Base-by-base conservation (phyloP, 495 filamentous ascomycete genomes). In the Talaromyces stipitatus region DNA sequence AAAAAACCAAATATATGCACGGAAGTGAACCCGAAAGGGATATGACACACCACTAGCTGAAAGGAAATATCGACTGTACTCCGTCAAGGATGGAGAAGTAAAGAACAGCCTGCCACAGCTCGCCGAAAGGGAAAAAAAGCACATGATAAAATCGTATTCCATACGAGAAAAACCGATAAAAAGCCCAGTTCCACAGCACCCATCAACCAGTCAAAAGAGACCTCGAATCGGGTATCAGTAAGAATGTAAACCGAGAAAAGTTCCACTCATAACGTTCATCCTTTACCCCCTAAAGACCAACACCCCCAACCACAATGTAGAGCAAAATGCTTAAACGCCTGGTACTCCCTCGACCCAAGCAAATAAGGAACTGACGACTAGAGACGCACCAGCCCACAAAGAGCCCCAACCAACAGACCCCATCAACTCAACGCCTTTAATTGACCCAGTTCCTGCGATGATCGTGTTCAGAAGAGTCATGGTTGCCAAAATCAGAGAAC, bases 351-450 rank as follows among this genome's bases (percentile, higher is more conserved):
- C 79, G 57, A 87, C 69, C 85, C 83, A 81, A 65, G 76, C 70
- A 73, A 87, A 82, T 47, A 70, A 76, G 12, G 76, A 61, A 1
- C 87, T 86, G 3, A 82, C 81, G 32, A 83, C 61, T 56, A 79
- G 59, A 0, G 80, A 78, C 1, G 86, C 85, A 12, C 79, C 56
- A 41, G 80, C 81, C 89, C 89, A 96, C 12, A 91, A 72, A 11
- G 72, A 72, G 2, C 87, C 84, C 77, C 87, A 96, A 0, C 78
- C 84, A 10, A 69, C 72, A 0, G 89, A 86, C 24, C 91, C 91
- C 6, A 72, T 65, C 2, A 82, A 61, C 60, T 89, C 86, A 8
- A 87, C 81, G 16, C 88, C 83, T n/a, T 79, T 72, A 22, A 95
- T 65, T 0, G 79, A 85, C 26, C 81, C 68, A 22, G 77, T 79